Evolutionary conservation across 306 rosid genomes (phyloP).

Genomic region (Astragalus glycyphyllos): DNA sequence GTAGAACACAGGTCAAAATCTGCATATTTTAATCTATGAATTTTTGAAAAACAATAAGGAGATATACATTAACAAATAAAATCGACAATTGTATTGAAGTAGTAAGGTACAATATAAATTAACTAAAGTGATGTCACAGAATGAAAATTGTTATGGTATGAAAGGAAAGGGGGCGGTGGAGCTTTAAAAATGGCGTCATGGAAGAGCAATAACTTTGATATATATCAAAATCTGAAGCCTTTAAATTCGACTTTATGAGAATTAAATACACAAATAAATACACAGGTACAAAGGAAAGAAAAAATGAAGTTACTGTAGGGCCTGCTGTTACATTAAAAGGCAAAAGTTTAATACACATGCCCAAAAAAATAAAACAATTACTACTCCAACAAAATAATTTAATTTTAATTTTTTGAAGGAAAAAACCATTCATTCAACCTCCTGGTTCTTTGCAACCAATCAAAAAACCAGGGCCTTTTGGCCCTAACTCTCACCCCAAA

Average conservation of each 20-base stretch:
- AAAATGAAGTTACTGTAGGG: conserved; percentile 22
- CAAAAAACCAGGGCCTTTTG: too few relatives aligned
- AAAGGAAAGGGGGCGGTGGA: neutral
- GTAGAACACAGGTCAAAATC: neutral
- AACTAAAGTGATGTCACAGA: conserved; percentile 6
- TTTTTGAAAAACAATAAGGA: neutral
- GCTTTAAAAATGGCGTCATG: conserved; percentile 10
- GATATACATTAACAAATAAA: neutral
- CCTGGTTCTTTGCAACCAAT: conserved; percentile 28
- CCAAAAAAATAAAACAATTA: neutral
- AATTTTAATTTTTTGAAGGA: too few relatives aligned
- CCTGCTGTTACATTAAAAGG: conserved; percentile 53
- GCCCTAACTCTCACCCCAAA: too few relatives aligned
- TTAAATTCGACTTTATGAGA: conserved; percentile 38
- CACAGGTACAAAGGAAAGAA: conserved; percentile 32
- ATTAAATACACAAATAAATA: conserved; percentile 41
- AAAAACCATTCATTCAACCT: neutral
- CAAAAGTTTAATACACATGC: conserved; percentile 32
- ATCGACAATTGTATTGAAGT: neutral
- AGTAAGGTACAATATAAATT: neutral
- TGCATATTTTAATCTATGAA: neutral
- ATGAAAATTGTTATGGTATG: conserved; percentile 1
- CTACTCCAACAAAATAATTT: neutral
- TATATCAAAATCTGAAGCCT: conserved; percentile 30
- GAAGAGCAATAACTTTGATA: conserved; percentile 1